These are phyloP conservation scores for Globisporangium uncinulatum DNA, from an alignment of 352 stramenopile genomes.

Conservation along the genomic window DNA sequence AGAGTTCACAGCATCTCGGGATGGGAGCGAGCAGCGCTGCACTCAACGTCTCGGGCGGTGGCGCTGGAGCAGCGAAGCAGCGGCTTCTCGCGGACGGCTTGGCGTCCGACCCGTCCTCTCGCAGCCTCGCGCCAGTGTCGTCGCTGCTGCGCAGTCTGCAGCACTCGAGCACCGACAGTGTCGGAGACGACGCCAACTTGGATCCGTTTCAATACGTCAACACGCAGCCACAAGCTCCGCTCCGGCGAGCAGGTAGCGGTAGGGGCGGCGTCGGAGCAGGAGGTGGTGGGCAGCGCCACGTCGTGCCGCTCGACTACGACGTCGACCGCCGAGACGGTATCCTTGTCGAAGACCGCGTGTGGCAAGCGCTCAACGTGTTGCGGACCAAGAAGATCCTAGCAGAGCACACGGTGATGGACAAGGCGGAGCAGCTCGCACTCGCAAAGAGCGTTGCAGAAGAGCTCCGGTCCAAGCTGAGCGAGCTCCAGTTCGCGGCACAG, in stretches of 20 bases:
- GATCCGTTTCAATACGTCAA: slow-evolving; percentile 74
- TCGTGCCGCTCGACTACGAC: slow-evolving; percentile 70
- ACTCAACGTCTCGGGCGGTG: slow-evolving; percentile 9
- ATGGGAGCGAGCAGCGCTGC: slow-evolving; percentile 10
- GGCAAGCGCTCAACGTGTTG: slow-evolving; percentile 55
- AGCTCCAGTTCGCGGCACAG: slow-evolving; percentile 31
- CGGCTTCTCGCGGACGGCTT: slow-evolving; percentile 33
- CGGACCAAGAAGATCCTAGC: slow-evolving; percentile 60
- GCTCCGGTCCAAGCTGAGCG: slow-evolving; percentile 31
- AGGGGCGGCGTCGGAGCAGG: neutral
- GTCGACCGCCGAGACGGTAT: slow-evolving; percentile 57
- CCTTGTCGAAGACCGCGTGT: slow-evolving; percentile 59
- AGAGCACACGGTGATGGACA: slow-evolving; percentile 45
- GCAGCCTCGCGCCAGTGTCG: slow-evolving; percentile 15
- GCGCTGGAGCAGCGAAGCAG: slow-evolving; percentile 22
- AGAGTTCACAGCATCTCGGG: slow-evolving; percentile 21
- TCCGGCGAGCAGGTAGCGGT: slow-evolving; percentile 8
- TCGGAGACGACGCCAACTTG: slow-evolving; percentile 41
- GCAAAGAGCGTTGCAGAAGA: slow-evolving; percentile 49
- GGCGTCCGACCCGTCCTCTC: slow-evolving; percentile 21
- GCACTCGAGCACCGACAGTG: slow-evolving; percentile 15
- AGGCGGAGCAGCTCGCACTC: slow-evolving; percentile 46
- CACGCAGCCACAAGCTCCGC: slow-evolving; percentile 18
- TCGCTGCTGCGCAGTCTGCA: slow-evolving; percentile 32
- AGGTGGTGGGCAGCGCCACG: slow-evolving; percentile 17